Evolutionary conservation across 2,329 filamentous ascomycete genomes (phyloP), one percentile per base, ranked within the genome.

Genomic region (Drechslerella coelobrocha): DNA sequence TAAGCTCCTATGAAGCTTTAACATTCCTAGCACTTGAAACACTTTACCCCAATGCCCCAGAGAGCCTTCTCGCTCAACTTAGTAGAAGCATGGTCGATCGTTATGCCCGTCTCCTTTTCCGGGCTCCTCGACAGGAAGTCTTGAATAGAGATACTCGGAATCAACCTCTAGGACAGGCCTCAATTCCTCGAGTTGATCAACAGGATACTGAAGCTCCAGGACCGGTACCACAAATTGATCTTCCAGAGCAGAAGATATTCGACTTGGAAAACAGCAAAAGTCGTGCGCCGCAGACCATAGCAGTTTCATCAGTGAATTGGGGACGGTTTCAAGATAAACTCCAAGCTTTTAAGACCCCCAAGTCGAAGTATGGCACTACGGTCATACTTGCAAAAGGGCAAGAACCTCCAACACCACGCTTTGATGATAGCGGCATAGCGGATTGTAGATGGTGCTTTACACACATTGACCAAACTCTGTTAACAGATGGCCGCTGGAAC

Each of bases 31-130:
- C 51, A 8, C 31, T 54, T 12, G 51, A 54, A 14, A 41, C 19
- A 2, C 51, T 54, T 2, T 54, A 54, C 21, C 31, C 51, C 4
- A 41, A 41, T 26, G 27, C 51, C 9, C 51, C 51, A 41, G 51
- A 54, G 31, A 54, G 51, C n/a, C 51, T 54, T n/a, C 31, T 54
- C 19, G 2, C 37, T 14, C 51, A 54, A 23, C 29, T 54, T 2
- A n/a, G 31, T 2, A 17, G 23, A 23, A 54, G 31, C 19, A 54
- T 54, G 51, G 31, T 41, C 26, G 51, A 54, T 19, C 51, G 51
- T 24, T 54, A 41, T 24, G 51, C 51, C 1, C 51, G 31, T 10
- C 14, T 54, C 5, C 6, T 21, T 19, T 31, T 54, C 19, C 21
- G 51, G 21, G 19, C 10, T 39, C 34, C 19, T 41, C 45, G 51